Evolutionary conservation across 169 alveolate genomes (phyloP).

Genomic region (Plasmodium fragile): DNA sequence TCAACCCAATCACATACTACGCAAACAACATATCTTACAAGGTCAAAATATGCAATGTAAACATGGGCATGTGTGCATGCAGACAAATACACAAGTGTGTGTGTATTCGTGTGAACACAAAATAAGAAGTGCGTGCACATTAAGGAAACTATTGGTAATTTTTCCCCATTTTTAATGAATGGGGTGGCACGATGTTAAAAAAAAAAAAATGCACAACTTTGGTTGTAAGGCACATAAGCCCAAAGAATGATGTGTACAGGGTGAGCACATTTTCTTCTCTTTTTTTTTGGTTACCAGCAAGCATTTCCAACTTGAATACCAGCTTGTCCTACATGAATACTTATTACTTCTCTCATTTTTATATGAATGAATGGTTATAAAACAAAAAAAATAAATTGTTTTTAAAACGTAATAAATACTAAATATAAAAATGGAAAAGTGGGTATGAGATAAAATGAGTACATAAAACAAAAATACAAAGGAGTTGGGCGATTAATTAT

Average conservation of each 20-base stretch:
- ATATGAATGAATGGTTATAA: slow-evolving; percentile 23
- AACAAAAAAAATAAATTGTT: slow-evolving; percentile 7
- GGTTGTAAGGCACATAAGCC: not conserved
- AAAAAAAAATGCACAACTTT: not conserved
- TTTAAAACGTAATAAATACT: slow-evolving; percentile 46
- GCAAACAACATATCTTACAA: not conserved
- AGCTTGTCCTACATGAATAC: slow-evolving; percentile 99
- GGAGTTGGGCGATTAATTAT: slow-evolving; percentile 7
- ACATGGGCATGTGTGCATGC: not conserved
- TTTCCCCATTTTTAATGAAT: not conserved
- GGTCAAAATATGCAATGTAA: not conserved
- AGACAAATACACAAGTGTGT: not conserved
- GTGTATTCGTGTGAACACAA: not conserved
- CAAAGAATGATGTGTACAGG: not conserved
- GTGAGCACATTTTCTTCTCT: slow-evolving; percentile 16
- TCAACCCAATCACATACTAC: not conserved
- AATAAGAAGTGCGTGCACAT: not conserved
- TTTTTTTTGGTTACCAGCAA: slow-evolving; percentile 68
- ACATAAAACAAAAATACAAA: slow-evolving; percentile 24
- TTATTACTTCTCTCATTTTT: slow-evolving; percentile 88
- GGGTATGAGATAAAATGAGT: not conserved
- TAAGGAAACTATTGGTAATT: not conserved
- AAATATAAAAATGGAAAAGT: slow-evolving; percentile 10
- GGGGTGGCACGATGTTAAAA: not conserved
- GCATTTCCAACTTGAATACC: slow-evolving; percentile 98